These are phyloP conservation scores for Solanum hybrid DNA, from an alignment of 305 asterid species.

Conservation along the genomic window DNA sequence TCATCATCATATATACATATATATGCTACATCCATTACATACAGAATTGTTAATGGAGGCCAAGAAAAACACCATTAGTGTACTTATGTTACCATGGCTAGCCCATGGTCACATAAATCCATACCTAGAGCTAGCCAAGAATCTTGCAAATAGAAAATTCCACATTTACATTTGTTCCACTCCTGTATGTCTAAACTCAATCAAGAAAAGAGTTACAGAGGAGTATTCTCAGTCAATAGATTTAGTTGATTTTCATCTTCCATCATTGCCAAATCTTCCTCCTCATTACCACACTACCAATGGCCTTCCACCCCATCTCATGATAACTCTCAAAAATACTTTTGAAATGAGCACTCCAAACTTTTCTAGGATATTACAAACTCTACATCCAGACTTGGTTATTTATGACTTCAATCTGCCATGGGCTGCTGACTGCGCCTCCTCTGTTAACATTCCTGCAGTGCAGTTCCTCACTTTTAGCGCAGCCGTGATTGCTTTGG, in stretches of 20 bases:
- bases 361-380: too few species aligned
- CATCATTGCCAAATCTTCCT: constrained; percentile 8
- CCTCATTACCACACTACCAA: too few species aligned
- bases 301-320: too few species aligned
- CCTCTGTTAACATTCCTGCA: too few species aligned
- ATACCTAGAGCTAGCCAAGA: constrained; percentile 44
- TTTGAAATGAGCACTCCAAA: background rate
- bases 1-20: background rate
- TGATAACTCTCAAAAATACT: background rate
- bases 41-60: background rate
- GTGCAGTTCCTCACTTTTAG: too few species aligned
- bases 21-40: background rate
- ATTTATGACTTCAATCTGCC: too few species aligned
- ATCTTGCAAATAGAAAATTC: constrained; percentile 31
- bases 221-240: constrained; percentile 33
- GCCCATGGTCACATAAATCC: constrained; percentile 63
- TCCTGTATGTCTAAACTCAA: constrained; percentile 28
- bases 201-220: constrained; percentile 18
- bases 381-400: too few species aligned
- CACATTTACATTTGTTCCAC: constrained; percentile 39
- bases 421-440: too few species aligned
- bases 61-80: constrained; percentile 1
- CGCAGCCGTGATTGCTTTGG: constrained; percentile 9
- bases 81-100: constrained; percentile 53
- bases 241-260: constrained; percentile 41